Conservation (phyloP, 352 stramenopile genomes). For the Phytophthora multivora region DNA sequence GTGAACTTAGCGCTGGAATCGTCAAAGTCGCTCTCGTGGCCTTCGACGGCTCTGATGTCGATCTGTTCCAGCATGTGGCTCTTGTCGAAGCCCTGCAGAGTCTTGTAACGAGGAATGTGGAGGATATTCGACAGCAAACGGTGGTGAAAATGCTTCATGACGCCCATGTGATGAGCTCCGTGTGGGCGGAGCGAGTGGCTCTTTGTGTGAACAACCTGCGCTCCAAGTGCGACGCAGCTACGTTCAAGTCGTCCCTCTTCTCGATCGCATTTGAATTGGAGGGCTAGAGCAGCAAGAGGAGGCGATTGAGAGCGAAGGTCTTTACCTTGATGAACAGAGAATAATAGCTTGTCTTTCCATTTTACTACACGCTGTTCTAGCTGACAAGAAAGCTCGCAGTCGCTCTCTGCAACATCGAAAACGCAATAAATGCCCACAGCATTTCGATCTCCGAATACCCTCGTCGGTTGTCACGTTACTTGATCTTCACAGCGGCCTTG, state of each 20-base stretch:
- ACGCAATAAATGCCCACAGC: slow-evolving; percentile 22
- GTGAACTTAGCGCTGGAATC: slow-evolving; percentile 41
- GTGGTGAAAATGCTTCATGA: slow-evolving; percentile 64
- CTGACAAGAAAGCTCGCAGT: slow-evolving; percentile 32
- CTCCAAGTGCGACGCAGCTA: slow-evolving; percentile 33
- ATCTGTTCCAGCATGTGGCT: slow-evolving; percentile 41
- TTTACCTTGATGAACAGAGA: slow-evolving; percentile 32
- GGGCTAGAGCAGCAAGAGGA: slow-evolving; percentile 13
- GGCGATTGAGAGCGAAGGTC: slow-evolving; percentile 4
- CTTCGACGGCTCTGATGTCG: slow-evolving; percentile 15
- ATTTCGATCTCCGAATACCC: slow-evolving; percentile 15
- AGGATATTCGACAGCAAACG: slow-evolving; percentile 66
- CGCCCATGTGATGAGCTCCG: slow-evolving; percentile 22
- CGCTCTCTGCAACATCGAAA: slow-evolving; percentile 33
- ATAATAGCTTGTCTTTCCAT: slow-evolving; percentile 36
- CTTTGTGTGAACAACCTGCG: slow-evolving; percentile 44
- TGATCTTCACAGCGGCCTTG: slow-evolving; percentile 30
- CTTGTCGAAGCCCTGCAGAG: slow-evolving; percentile 46
- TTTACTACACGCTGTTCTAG: slow-evolving; percentile 41
- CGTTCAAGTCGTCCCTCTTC: slow-evolving; percentile 65
- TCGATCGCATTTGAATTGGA: slow-evolving; percentile 49
- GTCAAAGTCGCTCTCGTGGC: slow-evolving; percentile 29
- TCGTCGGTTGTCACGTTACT: slow-evolving; percentile 6
- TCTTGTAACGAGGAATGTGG: slow-evolving; percentile 54
- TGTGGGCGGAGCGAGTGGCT: slow-evolving; percentile 29